Evolutionary conservation across 73 alveolate species (phyloP), one percentile per base, ranked within the genome.

Genomic region (Paramecium octaurelia): DNA sequence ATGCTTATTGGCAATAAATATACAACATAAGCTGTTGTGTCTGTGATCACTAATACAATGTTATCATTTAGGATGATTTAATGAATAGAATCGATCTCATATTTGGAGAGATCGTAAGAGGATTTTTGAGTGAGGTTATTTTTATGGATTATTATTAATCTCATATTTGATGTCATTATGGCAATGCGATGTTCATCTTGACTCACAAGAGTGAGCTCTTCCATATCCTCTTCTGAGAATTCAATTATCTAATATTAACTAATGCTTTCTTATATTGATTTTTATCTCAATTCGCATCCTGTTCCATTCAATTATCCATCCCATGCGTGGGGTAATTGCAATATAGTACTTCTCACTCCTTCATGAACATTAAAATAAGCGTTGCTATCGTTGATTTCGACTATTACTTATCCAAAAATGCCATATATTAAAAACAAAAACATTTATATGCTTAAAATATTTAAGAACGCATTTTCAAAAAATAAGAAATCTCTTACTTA

Each of bases 261-360:
- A 4, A 54, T 54, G 31, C 69, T 54, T 54, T 54, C 69, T 35
- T 10, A 10, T 21, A 64, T 64, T 27, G 24, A 64, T 27, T 64
- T 64, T 64, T 64, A 64, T 64, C 12, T 64, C 14, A 64, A 34
- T 64, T 64, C 84, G 27, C 84, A 64, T 34, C 84, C 84, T 64
- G 42, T 64, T 27, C 84, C 84, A 31, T 64, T 31, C 84, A 64
- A 64, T 64, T 31, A 27, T 64, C 84, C 84, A 64, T 64, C 84
- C 84, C 84, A 64, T 31, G 84, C 84, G 31, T 64, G 18, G 9
- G 84, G 84, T 27, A 64, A 64, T 64, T 27, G 31, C 21, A 64
- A 42, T 64, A 64, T 34, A 8, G 84, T 64, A 2, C 50, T 64
- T 2, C 48, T 64, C 8, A 64, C 31, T 12, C 46, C 84, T 64